Conservation (phyloP, 2,329 filamentous ascomycete genomes). For the Beauveria sp. region DNA sequence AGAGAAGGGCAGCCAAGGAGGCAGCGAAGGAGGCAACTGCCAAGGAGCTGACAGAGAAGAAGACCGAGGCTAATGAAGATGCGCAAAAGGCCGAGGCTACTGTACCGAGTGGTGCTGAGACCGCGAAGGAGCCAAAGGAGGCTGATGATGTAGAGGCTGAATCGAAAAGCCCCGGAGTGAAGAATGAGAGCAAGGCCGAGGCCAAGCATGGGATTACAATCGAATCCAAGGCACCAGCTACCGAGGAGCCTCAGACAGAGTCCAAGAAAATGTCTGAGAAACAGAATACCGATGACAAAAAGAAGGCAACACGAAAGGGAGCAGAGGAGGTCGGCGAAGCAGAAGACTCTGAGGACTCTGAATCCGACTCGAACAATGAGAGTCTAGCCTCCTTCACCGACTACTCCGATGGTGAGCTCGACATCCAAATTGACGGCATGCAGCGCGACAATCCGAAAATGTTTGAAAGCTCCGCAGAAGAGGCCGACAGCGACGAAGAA, state of each 20-base stretch:
- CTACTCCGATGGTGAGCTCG: constrained; percentile 32
- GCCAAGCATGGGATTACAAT: constrained; percentile 24
- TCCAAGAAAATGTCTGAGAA: constrained; percentile 10
- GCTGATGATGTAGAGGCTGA: neutral
- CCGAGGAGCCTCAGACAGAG: neutral
- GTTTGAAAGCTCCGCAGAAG: neutral
- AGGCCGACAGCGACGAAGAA: neutral
- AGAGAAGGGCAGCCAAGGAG: neutral
- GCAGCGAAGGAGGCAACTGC: neutral
- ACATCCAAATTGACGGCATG: constrained; percentile 20
- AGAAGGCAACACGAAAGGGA: neutral
- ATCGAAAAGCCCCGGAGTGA: too few species aligned
- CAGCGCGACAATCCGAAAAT: neutral
- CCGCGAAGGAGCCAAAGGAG: neutral
- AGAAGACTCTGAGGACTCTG: constrained; percentile 13
- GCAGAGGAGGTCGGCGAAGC: neutral
- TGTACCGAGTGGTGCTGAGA: too few species aligned
- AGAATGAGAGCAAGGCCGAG: constrained; percentile 10
- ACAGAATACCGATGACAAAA: neutral
- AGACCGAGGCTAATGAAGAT: constrained; percentile 28
- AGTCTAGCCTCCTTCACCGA: constrained; percentile 29
- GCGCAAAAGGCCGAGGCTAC: neutral
- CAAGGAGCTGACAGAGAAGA: neutral
- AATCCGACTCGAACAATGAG: constrained; percentile 11
- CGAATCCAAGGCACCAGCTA: constrained; percentile 18